Evolutionary conservation across 2,329 filamentous ascomycete genomes (phyloP), one percentile per base, ranked within the genome.

Genomic region (Fusarium marasasianum): DNA sequence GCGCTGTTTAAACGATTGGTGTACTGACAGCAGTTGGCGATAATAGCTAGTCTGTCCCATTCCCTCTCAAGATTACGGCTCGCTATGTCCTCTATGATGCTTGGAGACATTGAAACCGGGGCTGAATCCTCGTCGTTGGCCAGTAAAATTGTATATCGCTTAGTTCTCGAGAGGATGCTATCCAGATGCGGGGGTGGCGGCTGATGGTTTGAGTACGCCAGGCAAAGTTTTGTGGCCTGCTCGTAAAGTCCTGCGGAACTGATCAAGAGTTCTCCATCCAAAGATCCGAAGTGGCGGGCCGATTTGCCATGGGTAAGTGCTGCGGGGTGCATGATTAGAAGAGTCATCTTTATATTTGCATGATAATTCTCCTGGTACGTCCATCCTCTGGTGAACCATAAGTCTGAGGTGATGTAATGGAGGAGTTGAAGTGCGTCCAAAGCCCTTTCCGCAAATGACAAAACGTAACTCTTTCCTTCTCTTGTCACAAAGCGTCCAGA

Each of bases 11-110:
- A 6, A 1, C 59, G 50, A 0, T 56, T 22, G 0, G 35, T 0
- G 4, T 63, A 56, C 26, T 63, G 59, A 8, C 50, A 63, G 20
- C 59, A 63, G 3, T 63, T 63, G 8, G 51, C 60, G 26, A 63
- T 47, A 9, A 57, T 63, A 7, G 41, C 41, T 11, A 63, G 10
- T 14, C 15, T 35, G 7, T 63, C 41, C 60, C 60, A 63, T 1
- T 40, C 26, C 4, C 33, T 33, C 5, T 47, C 24, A 0, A 57
- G 26, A 0, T 26, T 1, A 0, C 50, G 50, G 6, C 31, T 33
- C 4, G 26, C 5, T 35, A 63, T 47, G 5, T 57, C 60, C 5
- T 40, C 10, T 1, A 62, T 56, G 3, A 62, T 62, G 9, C 24
- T 56, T 3, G 59, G 59, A 22, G 59, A 45, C 59, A 56, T 62